Evolutionary conservation across 2,329 filamentous ascomycete genomes (phyloP), one percentile per base, ranked within the genome.

Genomic region (Nemania sp.): DNA sequence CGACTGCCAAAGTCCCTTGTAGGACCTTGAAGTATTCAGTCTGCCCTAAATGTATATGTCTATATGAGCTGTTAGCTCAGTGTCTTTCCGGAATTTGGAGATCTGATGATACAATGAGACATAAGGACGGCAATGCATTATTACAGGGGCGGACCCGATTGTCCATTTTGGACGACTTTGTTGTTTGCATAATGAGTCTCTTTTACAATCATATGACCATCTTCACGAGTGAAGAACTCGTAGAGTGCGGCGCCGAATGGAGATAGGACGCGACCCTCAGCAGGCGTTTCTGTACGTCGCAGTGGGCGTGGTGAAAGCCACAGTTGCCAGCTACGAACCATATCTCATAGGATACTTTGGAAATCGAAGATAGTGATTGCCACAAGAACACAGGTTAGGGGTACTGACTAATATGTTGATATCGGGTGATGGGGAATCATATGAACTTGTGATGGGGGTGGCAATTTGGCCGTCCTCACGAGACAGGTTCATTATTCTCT

Each of bases 281-380:
- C 7, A 1, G 42, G 4, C 5, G 12, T 54, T 4, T 2, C 7
- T 9, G 52, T 54, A 15, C 52, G 52, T 13, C 15, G 4, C 0
- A 13, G 4, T 1, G 52, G 52, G 15, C 52, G 52, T 40, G 52
- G 42, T 3, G 52, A 54, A 3, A 54, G 34, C 52, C 52, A 54
- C 43, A 39, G 4, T 40, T 54, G 52, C 52, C 52, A 54, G 5
- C 13, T 3, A 1, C 4, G 5, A 1, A 46, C 51, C 51, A 54
- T 54, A 42, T 42, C n/a, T n/a, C n/a, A n/a, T n/a, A n/a, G n/a
- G n/a, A n/a, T n/a, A n/a, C n/a, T n/a, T n/a, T n/a, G n/a, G n/a
- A n/a, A n/a, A n/a, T n/a, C n/a, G n/a, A n/a, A n/a, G n/a, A n/a
- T n/a, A n/a, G n/a, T n/a, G n/a, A n/a, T n/a, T n/a, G n/a, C n/a